These are phyloP conservation scores for Astrocystis sublimbata DNA, from an alignment of 495 filamentous ascomycete species.

Conservation along the genomic window DNA sequence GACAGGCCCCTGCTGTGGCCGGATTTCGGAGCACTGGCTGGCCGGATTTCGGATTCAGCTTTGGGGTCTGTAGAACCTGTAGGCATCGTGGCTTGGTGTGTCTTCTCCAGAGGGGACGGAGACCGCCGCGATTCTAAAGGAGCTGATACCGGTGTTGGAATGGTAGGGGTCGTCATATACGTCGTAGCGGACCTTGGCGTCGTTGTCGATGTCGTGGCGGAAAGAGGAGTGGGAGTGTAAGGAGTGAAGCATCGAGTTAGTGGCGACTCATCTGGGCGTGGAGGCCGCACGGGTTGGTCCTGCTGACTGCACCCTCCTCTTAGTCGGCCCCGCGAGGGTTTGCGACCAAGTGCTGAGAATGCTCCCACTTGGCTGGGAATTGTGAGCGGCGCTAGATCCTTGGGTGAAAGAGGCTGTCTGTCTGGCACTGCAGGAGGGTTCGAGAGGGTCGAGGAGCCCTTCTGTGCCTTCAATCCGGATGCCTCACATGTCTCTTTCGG, in stretches of 20 bases:
- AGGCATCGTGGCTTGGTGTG: slow-evolving; percentile 23
- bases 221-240: slow-evolving; percentile 46
- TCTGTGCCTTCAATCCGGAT: slow-evolving; percentile 13
- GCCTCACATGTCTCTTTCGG: slow-evolving; percentile 29
- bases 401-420: slow-evolving; percentile 51
- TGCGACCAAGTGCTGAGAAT: slow-evolving; percentile 38
- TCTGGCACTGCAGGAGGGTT: slow-evolving; percentile 26
- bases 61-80: slow-evolving; percentile 32
- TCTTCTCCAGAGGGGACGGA: slow-evolving; percentile 49
- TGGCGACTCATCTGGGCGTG: slow-evolving; percentile 47
- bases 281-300: slow-evolving; percentile 36
- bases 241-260: slow-evolving; percentile 44
- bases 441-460: slow-evolving; percentile 3
- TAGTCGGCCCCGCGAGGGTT: slow-evolving; percentile 41
- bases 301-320: slow-evolving; percentile 41
- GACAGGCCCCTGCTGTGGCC: slow-evolving; percentile 55
- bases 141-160: slow-evolving; percentile 50
- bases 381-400: slow-evolving; percentile 50
- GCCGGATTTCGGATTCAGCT: slow-evolving; percentile 35
- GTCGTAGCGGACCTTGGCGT: slow-evolving; percentile 43
- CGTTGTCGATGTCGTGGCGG: slow-evolving; percentile 41
- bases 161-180: slow-evolving; percentile 34
- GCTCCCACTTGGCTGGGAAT: slow-evolving; percentile 47
- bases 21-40: slow-evolving; percentile 21
- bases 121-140: slow-evolving; percentile 43